phyloP scores from a whole-genome alignment of 164 flowering plant species.

The Houttuynia cordata region DNA sequence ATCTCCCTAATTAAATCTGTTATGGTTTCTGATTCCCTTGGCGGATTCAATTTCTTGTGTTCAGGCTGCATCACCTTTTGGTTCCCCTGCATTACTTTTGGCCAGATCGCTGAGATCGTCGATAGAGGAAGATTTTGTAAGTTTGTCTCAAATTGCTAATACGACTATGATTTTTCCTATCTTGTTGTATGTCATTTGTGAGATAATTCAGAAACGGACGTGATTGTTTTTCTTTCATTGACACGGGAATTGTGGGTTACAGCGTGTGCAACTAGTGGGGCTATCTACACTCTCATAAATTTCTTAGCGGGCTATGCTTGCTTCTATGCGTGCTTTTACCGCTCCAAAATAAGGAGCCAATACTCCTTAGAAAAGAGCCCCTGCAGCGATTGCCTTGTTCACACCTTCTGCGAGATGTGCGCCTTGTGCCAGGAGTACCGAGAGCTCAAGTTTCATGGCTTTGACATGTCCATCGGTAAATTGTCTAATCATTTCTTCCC shows the following conservation, averaged over 20 bases:
- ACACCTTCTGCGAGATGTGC: slow-evolving; percentile 10
- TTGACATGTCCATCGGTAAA: slow-evolving; percentile 10
- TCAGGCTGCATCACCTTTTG: slow-evolving; percentile 49
- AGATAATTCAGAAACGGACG: neutral
- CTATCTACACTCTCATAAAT: slow-evolving; percentile 7
- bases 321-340: slow-evolving; percentile 12
- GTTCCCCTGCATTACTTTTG: slow-evolving; percentile 57
- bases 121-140: slow-evolving; percentile 14
- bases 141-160: neutral
- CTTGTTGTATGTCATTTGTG: neutral
- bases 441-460: slow-evolving; percentile 12
- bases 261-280: slow-evolving; percentile 10
- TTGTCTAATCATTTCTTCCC: slow-evolving; percentile 1
- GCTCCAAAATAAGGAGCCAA: slow-evolving; percentile 12
- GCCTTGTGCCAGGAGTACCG: slow-evolving; percentile 11
- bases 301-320: slow-evolving; percentile 6
- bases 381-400: slow-evolving; percentile 8
- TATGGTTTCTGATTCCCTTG: neutral
- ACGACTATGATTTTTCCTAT: neutral
- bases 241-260: neutral
- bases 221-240: too few species aligned
- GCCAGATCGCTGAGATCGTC: slow-evolving; percentile 38
- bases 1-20: neutral
- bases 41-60: neutral
- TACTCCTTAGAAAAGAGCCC: slow-evolving; percentile 4